Conservation (phyloP, 768 basidiomycete genomes). For the Hemileccinum impolitum region DNA sequence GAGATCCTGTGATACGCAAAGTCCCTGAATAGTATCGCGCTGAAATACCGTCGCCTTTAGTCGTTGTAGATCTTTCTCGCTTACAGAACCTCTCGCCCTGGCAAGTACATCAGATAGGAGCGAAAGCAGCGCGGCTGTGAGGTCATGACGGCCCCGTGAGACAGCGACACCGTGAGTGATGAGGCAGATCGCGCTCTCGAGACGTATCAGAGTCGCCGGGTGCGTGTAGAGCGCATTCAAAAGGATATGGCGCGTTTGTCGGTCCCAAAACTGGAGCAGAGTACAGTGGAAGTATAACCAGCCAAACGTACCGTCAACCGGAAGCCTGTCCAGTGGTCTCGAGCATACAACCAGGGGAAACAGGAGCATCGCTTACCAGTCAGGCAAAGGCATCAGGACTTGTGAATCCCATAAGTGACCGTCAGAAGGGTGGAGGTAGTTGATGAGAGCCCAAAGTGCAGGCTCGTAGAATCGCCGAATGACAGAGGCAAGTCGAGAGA, state of each 20-base stretch:
- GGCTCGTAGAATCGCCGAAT: constrained; percentile 42
- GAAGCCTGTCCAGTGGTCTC: constrained; percentile 7
- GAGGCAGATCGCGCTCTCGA: constrained; percentile 38
- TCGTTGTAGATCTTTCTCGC: constrained; percentile 25
- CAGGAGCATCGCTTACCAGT: constrained; percentile 25
- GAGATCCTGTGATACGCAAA: constrained; percentile 33
- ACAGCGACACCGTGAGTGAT: constrained; percentile 35
- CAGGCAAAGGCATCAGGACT: constrained; percentile 9
- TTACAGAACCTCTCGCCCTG: constrained; percentile 26
- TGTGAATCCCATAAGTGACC: constrained; percentile 41
- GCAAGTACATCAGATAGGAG: constrained; percentile 40
- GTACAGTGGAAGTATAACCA: constrained; percentile 41
- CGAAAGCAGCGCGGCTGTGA: constrained; percentile 32
- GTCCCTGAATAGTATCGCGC: constrained; percentile 29
- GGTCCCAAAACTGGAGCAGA: constrained; percentile 19
- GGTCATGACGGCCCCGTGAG: constrained; percentile 17
- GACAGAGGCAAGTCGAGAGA: constrained; percentile 38
- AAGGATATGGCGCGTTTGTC: constrained; percentile 31
- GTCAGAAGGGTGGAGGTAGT: constrained; percentile 42
- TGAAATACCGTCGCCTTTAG: constrained; percentile 44
- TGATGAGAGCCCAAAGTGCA: constrained; percentile 40
- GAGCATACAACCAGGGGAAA: not conserved
- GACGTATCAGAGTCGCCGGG: constrained; percentile 22
- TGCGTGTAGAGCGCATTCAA: constrained; percentile 30
- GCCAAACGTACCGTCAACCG: constrained; percentile 35